phyloP scores from a whole-genome alignment of 163 green algal species.

The Scenedesmus sp. region DNA sequence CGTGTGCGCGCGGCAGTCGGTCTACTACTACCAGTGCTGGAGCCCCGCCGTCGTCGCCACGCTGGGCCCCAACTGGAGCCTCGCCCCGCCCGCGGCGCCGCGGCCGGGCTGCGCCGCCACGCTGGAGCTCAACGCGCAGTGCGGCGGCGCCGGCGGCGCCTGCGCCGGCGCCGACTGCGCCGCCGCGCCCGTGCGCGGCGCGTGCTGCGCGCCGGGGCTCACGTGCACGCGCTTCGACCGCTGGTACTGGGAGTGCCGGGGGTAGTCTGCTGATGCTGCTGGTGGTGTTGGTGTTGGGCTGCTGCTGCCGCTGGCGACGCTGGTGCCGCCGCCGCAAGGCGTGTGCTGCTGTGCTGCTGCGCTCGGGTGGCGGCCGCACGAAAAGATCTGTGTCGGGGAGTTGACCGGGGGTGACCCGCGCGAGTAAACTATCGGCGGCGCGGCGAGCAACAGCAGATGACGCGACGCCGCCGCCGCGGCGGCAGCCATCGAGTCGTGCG shows the following conservation, averaged over 20 bases:
- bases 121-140: background rate
- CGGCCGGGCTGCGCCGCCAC: background rate
- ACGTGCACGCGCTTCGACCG: slow-evolving; percentile 23
- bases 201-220: slow-evolving; percentile 9
- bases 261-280: no score
- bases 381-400: no score
- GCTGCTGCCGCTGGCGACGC: no score
- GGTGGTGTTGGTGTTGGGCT: no score
- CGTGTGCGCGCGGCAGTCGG: slow-evolving; percentile 4
- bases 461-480: no score
- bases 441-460: no score
- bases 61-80: background rate
- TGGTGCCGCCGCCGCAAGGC: no score
- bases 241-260: slow-evolving; percentile 26
- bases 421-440: no score
- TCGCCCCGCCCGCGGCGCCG: background rate
- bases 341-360: no score
- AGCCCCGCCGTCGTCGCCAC: background rate
- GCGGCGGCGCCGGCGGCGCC: slow-evolving; percentile 4
- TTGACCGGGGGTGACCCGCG: no score
- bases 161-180: background rate
- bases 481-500: no score
- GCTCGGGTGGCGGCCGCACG: no score
- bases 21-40: slow-evolving; percentile 22
- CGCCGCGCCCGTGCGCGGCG: background rate